These are phyloP conservation scores for Ehretia macrophylla DNA, from an alignment of 257 asterid species.

Conservation along the genomic window DNA sequence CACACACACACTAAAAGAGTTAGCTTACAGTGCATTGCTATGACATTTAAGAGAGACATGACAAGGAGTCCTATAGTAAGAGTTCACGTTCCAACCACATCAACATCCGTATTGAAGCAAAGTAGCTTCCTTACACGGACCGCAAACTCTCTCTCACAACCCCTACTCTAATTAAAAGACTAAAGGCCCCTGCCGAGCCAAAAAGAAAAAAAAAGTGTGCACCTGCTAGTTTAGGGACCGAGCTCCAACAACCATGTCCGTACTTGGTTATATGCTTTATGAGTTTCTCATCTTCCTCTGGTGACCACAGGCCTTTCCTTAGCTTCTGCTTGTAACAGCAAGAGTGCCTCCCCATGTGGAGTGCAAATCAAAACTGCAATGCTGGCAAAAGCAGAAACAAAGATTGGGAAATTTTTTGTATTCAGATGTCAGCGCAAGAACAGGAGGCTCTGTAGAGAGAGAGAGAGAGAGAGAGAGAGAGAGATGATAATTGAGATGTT, in stretches of 20 bases:
- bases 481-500: constrained; percentile 15
- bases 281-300: constrained; percentile 96
- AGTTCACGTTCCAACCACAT: no score
- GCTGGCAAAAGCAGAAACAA: constrained; percentile 21
- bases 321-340: constrained; percentile 85
- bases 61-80: no score
- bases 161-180: no score
- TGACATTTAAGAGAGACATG: background rate
- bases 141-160: no score
- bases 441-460: background rate
- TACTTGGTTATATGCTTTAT: constrained; percentile 64
- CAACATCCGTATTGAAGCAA: no score
- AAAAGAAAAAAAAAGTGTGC: background rate
- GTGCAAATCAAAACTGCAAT: constrained; percentile 17
- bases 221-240: constrained; percentile 98
- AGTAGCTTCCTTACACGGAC: no score
- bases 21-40: background rate
- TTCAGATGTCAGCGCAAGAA: background rate
- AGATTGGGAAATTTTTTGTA: background rate
- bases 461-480: constrained; percentile 10
- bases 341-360: constrained; percentile 87
- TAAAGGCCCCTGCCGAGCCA: constrained; percentile 16
- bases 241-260: constrained; percentile 99
- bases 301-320: constrained; percentile 97
- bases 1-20: background rate